These are phyloP conservation scores for Rhizopus delemar DNA, from an alignment of 371 early-diverging fungal genomes.

Conservation along the genomic window DNA sequence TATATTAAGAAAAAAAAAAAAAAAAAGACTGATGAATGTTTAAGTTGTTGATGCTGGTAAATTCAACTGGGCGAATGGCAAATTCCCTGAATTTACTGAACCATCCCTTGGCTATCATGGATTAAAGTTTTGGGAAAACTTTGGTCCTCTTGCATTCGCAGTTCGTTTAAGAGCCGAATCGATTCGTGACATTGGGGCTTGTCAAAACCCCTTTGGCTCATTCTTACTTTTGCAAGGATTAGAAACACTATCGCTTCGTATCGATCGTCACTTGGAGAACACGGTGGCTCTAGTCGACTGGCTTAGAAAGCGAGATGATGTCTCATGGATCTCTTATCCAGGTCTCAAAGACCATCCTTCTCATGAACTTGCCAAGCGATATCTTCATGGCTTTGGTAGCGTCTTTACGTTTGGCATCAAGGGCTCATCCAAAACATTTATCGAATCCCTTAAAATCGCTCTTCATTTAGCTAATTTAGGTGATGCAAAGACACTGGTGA, in stretches of 20 bases:
- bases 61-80: slow-evolving; percentile 86
- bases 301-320: slow-evolving; percentile 69
- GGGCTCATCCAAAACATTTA: slow-evolving; percentile 66
- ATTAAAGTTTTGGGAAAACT: slow-evolving; percentile 81
- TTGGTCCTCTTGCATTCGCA: slow-evolving; percentile 70
- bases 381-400: slow-evolving; percentile 82
- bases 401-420: slow-evolving; percentile 84
- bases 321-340: slow-evolving; percentile 78
- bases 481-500: slow-evolving; percentile 84
- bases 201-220: slow-evolving; percentile 82
- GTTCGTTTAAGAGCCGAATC: slow-evolving; percentile 79
- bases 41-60: slow-evolving; percentile 76
- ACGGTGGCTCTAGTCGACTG: slow-evolving; percentile 77
- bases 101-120: slow-evolving; percentile 87
- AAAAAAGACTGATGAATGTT: not conserved
- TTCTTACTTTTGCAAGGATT: slow-evolving; percentile 83
- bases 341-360: slow-evolving; percentile 75
- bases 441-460: slow-evolving; percentile 73
- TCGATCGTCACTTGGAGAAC: slow-evolving; percentile 83
- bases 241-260: slow-evolving; percentile 87
- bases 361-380: slow-evolving; percentile 76
- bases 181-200: slow-evolving; percentile 80
- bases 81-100: slow-evolving; percentile 84
- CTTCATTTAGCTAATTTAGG: slow-evolving; percentile 91
- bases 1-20: slow-evolving; percentile 3